Evolutionary conservation across 2,329 filamentous ascomycete genomes (phyloP).

Genomic region (Aspergillus fischeri): DNA sequence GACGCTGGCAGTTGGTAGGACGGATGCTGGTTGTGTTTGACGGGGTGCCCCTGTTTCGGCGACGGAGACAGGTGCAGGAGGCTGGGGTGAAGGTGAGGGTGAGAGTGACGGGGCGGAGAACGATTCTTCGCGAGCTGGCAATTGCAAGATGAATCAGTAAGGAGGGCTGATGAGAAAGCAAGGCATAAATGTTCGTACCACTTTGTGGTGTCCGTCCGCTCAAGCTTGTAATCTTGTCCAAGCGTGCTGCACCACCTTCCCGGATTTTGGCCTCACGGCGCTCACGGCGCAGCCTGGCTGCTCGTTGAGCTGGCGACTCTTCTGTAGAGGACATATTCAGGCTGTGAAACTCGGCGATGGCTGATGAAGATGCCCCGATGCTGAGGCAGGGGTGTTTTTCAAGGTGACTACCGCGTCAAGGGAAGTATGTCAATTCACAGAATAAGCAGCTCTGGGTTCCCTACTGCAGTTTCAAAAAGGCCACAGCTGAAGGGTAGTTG

Average conservation of each 20-base stretch:
- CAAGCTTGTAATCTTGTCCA: conserved; percentile 59
- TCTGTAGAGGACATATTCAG: conserved; percentile 33
- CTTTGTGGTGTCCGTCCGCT: conserved; percentile 49
- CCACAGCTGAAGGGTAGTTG: neutral
- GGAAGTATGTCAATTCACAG: neutral
- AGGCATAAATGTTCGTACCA: conserved; percentile 20
- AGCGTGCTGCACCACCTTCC: conserved; percentile 53
- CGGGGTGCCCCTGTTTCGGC: conserved; percentile 2
- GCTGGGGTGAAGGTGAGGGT: conserved; percentile 23
- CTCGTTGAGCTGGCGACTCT: conserved; percentile 46
- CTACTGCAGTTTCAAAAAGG: neutral
- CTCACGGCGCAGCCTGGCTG: conserved; percentile 59
- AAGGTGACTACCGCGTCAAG: neutral
- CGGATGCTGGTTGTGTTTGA: conserved; percentile 12
- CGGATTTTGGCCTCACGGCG: conserved; percentile 61
- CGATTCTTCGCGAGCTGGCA: conserved; percentile 21
- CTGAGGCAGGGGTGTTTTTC: neutral
- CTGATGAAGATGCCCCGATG: conserved; percentile 1
- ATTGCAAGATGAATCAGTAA: conserved; percentile 6
- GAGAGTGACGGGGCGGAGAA: conserved; percentile 21
- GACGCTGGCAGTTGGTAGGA: conserved; percentile 3
- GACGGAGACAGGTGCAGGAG: conserved; percentile 14
- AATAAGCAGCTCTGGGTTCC: neutral
- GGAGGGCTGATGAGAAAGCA: neutral
- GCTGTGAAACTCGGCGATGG: neutral